A percentile compares a stretch with the other conserved stretches of the same genome.
These are phyloP conservation scores for Pyrenula massariospora DNA, from an alignment of 495 filamentous ascomycete species.

Conservation along the genomic window DNA sequence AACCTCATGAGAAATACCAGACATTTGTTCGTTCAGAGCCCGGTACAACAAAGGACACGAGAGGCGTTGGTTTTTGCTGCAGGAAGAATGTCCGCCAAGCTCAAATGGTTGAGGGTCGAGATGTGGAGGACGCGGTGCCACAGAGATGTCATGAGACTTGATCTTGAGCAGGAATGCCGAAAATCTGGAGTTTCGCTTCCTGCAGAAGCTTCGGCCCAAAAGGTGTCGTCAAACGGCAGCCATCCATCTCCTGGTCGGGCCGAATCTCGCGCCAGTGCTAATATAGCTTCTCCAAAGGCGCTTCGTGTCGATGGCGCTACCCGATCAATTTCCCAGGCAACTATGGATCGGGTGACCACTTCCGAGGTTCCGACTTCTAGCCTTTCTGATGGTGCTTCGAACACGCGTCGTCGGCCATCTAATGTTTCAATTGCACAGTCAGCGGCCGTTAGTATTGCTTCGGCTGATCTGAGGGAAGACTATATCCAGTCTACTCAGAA, in stretches of 20 bases:
- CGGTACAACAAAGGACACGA: conserved; percentile 74
- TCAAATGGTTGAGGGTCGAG: conserved; percentile 87
- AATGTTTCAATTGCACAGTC: not conserved
- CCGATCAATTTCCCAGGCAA: not conserved
- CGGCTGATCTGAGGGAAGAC: not conserved
- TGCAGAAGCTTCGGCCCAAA: conserved; percentile 1
- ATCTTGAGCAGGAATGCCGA: conserved; percentile 63
- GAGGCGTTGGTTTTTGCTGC: conserved; percentile 79
- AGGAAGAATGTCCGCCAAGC: conserved; percentile 71
- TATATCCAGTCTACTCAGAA: not conserved
- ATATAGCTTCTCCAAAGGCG: not conserved
- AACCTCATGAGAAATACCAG: conserved; percentile 79
- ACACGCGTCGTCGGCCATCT: not conserved
- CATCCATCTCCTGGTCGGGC: conserved; percentile 10
- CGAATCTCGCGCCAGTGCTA: conserved; percentile 3
- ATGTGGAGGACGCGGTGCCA: conserved; percentile 90
- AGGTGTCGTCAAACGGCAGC: conserved; percentile 5
- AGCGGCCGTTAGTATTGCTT: not conserved
- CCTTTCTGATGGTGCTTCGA: not conserved
- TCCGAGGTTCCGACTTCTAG: not conserved
- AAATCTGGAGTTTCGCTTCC: conserved; percentile 3
- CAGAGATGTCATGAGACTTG: conserved; percentile 72
- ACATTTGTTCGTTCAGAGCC: conserved; percentile 79
- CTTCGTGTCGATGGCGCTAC: not conserved
- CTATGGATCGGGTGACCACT: not conserved